These are phyloP conservation scores for Echium plantagineum DNA, from an alignment of 257 asterid genomes.

Conservation along the genomic window DNA sequence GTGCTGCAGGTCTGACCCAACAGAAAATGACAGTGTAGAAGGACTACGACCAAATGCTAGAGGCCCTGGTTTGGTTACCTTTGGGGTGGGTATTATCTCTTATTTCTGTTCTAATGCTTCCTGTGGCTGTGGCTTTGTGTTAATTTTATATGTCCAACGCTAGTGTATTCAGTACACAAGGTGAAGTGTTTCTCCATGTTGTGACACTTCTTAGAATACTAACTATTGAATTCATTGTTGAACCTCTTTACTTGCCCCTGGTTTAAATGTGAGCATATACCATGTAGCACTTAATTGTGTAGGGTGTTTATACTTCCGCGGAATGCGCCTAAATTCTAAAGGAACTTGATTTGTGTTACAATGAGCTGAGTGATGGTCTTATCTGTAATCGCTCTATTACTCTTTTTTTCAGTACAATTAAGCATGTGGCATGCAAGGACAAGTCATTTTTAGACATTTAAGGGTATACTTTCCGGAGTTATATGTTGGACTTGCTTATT, in stretches of 20 bases:
- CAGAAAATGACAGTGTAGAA: constrained; percentile 99
- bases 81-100: constrained; percentile 63
- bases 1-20: constrained; percentile 89
- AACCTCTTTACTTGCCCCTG: neutral
- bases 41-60: constrained; percentile 98
- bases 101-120: neutral
- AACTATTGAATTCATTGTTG: neutral
- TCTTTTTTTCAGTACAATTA: no score
- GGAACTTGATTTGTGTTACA: neutral
- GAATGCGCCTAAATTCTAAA: neutral
- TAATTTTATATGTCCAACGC: neutral
- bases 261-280: neutral
- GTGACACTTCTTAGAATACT: neutral
- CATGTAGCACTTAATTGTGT: neutral
- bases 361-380: neutral
- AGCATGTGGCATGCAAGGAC: no score
- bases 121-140: neutral
- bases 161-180: neutral
- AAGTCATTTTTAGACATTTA: no score
- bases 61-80: constrained; percentile 99
- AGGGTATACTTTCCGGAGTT: no score
- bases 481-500: no score
- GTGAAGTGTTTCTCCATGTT: neutral
- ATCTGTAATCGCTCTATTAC: neutral
- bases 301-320: no score